Percentiles rank a stretch among this genome's conserved stretches.
Conservation (phyloP, 208 protist genomes). For the Trichomonas gallinae region DNA sequence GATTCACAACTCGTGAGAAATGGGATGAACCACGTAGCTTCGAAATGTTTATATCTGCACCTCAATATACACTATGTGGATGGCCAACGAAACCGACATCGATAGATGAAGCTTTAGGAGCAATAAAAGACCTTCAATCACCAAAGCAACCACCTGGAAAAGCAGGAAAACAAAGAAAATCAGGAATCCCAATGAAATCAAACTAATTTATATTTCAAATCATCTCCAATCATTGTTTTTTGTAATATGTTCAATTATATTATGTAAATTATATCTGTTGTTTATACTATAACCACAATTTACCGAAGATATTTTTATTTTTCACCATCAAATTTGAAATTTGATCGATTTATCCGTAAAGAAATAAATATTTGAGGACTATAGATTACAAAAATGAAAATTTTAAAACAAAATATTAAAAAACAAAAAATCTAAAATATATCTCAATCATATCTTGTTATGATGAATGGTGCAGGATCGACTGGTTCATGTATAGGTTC, state of each 20-base stretch:
- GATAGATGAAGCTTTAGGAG: background rate
- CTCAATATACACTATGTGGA: background rate
- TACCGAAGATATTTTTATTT: no score
- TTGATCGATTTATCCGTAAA: background rate
- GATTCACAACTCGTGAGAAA: background rate
- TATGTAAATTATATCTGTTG: no score
- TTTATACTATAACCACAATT: no score
- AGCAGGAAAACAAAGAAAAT: background rate
- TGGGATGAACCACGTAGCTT: background rate
- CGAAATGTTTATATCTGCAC: background rate
- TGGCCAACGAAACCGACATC: background rate
- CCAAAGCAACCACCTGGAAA: background rate
- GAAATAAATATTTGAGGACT: background rate
- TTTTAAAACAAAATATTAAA: background rate
- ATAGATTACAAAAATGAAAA: background rate
- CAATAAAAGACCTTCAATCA: background rate
- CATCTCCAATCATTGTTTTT: no score
- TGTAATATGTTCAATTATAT: no score
- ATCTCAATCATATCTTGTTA: background rate
- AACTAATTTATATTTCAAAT: no score
- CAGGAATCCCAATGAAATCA: background rate
- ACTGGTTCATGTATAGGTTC: background rate
- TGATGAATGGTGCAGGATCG: slow-evolving; percentile 4
- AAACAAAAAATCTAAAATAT: background rate
- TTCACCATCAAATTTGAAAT: no score